These are phyloP conservation scores for Heliocybe sulcata DNA, from an alignment of 1,284 basidiomycete species.

Conservation along the genomic window DNA sequence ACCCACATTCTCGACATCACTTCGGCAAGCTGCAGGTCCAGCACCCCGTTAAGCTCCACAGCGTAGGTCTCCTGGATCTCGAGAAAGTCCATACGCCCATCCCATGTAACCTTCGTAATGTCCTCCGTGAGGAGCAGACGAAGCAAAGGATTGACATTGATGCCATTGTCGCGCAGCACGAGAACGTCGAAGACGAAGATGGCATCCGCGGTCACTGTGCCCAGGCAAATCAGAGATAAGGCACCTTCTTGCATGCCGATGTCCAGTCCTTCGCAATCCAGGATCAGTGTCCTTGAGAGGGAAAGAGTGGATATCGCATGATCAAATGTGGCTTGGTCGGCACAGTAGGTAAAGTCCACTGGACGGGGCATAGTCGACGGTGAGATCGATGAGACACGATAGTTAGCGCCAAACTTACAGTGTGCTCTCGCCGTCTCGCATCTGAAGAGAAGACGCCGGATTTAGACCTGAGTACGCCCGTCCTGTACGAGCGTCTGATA, in stretches of 20 bases:
- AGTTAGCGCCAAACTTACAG: too few relatives aligned
- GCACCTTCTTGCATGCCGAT: constrained; percentile 27
- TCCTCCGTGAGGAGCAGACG: constrained; percentile 19
- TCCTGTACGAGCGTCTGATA: too few relatives aligned
- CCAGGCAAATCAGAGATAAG: constrained; percentile 34
- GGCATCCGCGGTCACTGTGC: constrained; percentile 26
- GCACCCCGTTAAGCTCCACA: constrained; percentile 22
- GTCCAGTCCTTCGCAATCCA: constrained; percentile 25
- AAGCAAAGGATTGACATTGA: constrained; percentile 18
- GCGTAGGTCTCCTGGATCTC: constrained; percentile 26
- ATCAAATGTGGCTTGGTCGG: not conserved
- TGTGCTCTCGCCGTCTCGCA: too few relatives aligned
- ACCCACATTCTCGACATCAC: constrained; percentile 22
- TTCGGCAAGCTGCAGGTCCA: constrained; percentile 37
- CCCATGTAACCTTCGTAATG: constrained; percentile 36
- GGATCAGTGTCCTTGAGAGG: not conserved
- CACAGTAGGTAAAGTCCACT: not conserved
- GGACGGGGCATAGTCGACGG: not conserved
- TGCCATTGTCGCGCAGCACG: constrained; percentile 8
- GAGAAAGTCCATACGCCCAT: constrained; percentile 34
- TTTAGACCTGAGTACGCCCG: too few relatives aligned
- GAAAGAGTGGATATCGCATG: not conserved
- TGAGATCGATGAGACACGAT: too few relatives aligned
- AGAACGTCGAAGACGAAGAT: constrained; percentile 34
- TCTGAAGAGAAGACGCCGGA: too few relatives aligned